phyloP scores from a whole-genome alignment of 257 asterid species.

The Handroanthus guayacan region DNA sequence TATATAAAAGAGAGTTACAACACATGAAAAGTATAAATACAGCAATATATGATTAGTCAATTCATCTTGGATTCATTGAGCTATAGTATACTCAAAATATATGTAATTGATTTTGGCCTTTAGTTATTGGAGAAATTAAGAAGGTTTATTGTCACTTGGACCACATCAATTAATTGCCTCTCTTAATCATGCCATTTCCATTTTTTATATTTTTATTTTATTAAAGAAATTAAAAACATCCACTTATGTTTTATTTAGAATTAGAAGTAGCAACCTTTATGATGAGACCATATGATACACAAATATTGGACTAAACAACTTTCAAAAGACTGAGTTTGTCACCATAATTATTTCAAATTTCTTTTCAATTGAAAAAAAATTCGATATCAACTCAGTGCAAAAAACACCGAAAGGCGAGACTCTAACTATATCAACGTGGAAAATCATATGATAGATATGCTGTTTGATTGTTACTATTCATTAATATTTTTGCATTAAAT shows the following conservation, averaged over 20 bases:
- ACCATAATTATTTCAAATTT: too few relatives aligned
- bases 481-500: too few relatives aligned
- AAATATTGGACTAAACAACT: too few relatives aligned
- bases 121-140: conserved; percentile 33
- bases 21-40: conserved; percentile 41
- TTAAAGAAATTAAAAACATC: not conserved
- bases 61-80: conserved; percentile 39
- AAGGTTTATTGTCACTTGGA: conserved; percentile 40
- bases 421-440: too few relatives aligned
- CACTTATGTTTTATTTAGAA: not conserved
- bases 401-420: too few relatives aligned
- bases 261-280: too few relatives aligned
- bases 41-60: conserved; percentile 41
- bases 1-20: not conserved
- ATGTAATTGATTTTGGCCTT: conserved; percentile 34
- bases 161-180: conserved; percentile 50
- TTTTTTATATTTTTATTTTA: conserved; percentile 4
- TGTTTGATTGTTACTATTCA: too few relatives aligned
- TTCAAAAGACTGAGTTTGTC: too few relatives aligned
- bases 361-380: too few relatives aligned
- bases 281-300: too few relatives aligned
- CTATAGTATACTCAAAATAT: conserved; percentile 1
- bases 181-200: conserved; percentile 57
- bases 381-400: too few relatives aligned
- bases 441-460: too few relatives aligned